Percentiles rank a stretch among this genome's conserved stretches.
These are phyloP conservation scores for Candida silvatica DNA, from an alignment of 805 yeast species.

Conservation along the genomic window DNA sequence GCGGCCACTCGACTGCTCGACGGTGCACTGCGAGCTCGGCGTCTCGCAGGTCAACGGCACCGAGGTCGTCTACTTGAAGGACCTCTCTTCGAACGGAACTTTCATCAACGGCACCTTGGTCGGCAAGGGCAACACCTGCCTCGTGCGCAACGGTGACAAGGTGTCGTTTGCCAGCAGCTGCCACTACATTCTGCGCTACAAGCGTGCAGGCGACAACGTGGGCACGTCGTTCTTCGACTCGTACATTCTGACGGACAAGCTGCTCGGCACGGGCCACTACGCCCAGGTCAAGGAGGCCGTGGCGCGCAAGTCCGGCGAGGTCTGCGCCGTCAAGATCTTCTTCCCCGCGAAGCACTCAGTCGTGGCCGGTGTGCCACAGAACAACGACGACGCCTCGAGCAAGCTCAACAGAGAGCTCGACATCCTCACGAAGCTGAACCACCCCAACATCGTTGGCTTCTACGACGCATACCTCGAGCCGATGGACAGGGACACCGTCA, in stretches of 20 bases:
- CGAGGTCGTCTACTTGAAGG: constrained; percentile 40
- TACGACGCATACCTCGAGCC: constrained; percentile 49
- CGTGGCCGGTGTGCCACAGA: constrained; percentile 5
- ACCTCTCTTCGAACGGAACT: constrained; percentile 58
- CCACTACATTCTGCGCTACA: constrained; percentile 23
- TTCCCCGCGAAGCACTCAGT: constrained; percentile 25
- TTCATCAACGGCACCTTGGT: constrained; percentile 49
- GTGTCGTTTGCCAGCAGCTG: constrained; percentile 37
- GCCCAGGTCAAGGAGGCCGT: constrained; percentile 72
- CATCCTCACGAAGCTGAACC: constrained; percentile 55
- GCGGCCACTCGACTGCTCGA: constrained; percentile 43
- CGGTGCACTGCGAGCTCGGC: constrained; percentile 50
- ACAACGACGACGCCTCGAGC: constrained; percentile 14
- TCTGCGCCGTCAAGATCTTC: constrained; percentile 69
- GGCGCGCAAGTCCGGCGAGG: constrained; percentile 45
- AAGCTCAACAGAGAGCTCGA: constrained; percentile 57
- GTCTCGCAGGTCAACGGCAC: constrained; percentile 30
- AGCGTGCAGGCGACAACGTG: constrained; percentile 10
- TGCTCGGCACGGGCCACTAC: constrained; percentile 71
- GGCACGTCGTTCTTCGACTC: constrained; percentile 44
- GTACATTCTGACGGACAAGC: constrained; percentile 41
- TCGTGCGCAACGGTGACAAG: constrained; percentile 58
- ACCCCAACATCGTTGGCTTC: constrained; percentile 62
- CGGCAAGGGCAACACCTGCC: constrained; percentile 37
- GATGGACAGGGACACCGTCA: constrained; percentile 32